These are phyloP conservation scores for Aspergillus sparsus DNA, from an alignment of 495 filamentous ascomycete species.

Conservation along the genomic window DNA sequence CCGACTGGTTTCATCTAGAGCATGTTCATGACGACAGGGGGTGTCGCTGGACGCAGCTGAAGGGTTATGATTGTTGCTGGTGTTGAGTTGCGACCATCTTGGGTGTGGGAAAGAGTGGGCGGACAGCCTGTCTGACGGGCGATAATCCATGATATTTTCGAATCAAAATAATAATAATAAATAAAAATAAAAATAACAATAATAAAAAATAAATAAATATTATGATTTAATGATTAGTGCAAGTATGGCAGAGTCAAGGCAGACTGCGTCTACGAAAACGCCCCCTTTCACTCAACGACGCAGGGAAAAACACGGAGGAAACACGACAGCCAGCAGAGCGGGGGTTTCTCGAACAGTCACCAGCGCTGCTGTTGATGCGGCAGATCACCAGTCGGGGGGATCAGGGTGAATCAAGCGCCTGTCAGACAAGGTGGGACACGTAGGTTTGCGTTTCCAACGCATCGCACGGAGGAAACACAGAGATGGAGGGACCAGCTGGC, in stretches of 20 bases:
- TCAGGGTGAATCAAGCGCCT: constrained; percentile 10
- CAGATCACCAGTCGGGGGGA: constrained; percentile 11
- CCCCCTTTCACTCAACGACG: constrained; percentile 9
- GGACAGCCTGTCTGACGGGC: constrained; percentile 29
- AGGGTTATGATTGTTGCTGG: constrained; percentile 21
- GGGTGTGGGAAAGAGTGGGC: constrained; percentile 33
- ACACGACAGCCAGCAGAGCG: constrained; percentile 13
- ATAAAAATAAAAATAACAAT: neutral
- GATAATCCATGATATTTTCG: constrained; percentile 33
- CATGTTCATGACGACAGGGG: constrained; percentile 29
- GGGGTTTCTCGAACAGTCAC: constrained; percentile 1
- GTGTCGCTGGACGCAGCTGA: constrained; percentile 22
- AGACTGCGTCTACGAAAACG: constrained; percentile 5
- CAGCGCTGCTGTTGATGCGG: constrained; percentile 5
- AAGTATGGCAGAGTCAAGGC: constrained; percentile 13
- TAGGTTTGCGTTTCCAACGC: constrained; percentile 14
- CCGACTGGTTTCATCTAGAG: constrained; percentile 34
- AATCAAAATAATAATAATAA: neutral
- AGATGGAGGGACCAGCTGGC: constrained; percentile 17
- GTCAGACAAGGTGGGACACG: constrained; percentile 16
- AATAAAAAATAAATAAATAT: neutral
- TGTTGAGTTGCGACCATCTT: constrained; percentile 34
- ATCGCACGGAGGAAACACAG: constrained; percentile 16
- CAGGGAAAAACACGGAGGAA: constrained; percentile 19
- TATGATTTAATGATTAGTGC: constrained; percentile 9